phyloP scores from a whole-genome alignment of 2,329 filamentous ascomycete genomes.

The Gnomoniopsis sp. region DNA sequence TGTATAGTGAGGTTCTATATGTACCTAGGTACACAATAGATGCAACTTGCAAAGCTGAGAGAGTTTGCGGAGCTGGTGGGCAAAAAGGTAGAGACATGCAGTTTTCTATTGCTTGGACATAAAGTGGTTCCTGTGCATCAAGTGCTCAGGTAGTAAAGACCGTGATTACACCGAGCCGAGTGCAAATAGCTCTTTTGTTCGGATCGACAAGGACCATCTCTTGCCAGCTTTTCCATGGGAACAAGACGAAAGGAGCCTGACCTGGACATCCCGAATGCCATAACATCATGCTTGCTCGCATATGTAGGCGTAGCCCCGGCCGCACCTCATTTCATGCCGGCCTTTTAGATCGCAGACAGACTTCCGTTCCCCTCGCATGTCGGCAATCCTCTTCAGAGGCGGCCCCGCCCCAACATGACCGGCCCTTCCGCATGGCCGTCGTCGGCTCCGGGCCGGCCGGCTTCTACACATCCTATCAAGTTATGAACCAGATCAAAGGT shows the following conservation, averaged over 20 bases:
- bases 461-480: conserved; percentile 87
- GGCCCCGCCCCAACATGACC: conserved; percentile 27
- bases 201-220: neutral
- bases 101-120: too few species aligned
- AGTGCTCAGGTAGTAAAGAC: neutral
- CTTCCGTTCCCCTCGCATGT: neutral
- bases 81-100: too few species aligned
- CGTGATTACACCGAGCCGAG: neutral
- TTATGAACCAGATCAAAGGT: conserved; percentile 71
- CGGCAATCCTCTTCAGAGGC: conserved; percentile 13
- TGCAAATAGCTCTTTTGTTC: neutral
- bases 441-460: conserved; percentile 93
- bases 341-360: neutral
- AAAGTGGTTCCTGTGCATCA: too few species aligned
- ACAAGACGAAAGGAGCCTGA: neutral
- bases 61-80: too few species aligned
- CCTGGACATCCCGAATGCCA: neutral
- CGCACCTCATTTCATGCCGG: neutral
- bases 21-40: too few species aligned
- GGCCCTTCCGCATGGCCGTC: conserved; percentile 75
- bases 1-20: too few species aligned
- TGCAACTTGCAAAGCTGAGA: too few species aligned
- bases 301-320: conserved; percentile 1
- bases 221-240: neutral
- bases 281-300: conserved; percentile 7